Conservation (phyloP, 2,329 filamentous ascomycete genomes). For the Annulohypoxylon truncatum region DNA sequence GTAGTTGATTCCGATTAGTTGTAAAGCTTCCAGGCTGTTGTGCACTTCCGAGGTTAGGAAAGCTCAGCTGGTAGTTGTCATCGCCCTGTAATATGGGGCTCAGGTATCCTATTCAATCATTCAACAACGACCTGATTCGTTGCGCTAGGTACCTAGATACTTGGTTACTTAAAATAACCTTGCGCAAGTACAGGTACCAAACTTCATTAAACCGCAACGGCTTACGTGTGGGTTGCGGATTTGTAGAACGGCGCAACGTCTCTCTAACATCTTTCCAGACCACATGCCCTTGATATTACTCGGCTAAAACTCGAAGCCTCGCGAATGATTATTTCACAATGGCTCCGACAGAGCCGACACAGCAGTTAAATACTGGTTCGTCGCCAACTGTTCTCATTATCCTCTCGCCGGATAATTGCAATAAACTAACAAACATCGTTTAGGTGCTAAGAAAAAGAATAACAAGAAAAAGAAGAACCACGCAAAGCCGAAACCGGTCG, state of each 20-base stretch:
- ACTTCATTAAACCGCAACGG: slow-evolving; percentile 30
- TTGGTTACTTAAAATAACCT: slow-evolving; percentile 27
- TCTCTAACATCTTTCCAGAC: slow-evolving; percentile 22
- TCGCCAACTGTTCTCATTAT: slow-evolving; percentile 14
- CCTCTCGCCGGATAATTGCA: slow-evolving; percentile 8
- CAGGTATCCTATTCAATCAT: slow-evolving; percentile 16
- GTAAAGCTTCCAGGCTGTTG: not conserved
- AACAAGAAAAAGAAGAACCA: slow-evolving; percentile 70
- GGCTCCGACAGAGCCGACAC: slow-evolving; percentile 48
- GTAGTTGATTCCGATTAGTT: too few relatives aligned
- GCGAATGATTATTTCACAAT: slow-evolving; percentile 45
- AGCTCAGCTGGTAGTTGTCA: slow-evolving; percentile 3
- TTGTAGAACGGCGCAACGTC: slow-evolving; percentile 34
- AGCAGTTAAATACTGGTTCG: slow-evolving; percentile 45
- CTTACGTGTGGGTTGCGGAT: slow-evolving; percentile 40
- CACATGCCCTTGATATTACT: slow-evolving; percentile 24
- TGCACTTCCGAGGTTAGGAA: not conserved
- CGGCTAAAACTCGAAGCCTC: slow-evolving; percentile 24
- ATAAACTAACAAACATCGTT: slow-evolving; percentile 41
- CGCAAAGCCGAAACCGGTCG: slow-evolving; percentile 58
- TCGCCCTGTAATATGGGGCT: slow-evolving; percentile 20
- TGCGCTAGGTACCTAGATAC: not conserved
- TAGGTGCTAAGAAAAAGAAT: slow-evolving; percentile 66
- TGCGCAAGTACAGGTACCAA: slow-evolving; percentile 30
- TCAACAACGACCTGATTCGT: slow-evolving; percentile 31